phyloP scores from a whole-genome alignment of 345 rosid genomes.

The Psidium guajava region DNA sequence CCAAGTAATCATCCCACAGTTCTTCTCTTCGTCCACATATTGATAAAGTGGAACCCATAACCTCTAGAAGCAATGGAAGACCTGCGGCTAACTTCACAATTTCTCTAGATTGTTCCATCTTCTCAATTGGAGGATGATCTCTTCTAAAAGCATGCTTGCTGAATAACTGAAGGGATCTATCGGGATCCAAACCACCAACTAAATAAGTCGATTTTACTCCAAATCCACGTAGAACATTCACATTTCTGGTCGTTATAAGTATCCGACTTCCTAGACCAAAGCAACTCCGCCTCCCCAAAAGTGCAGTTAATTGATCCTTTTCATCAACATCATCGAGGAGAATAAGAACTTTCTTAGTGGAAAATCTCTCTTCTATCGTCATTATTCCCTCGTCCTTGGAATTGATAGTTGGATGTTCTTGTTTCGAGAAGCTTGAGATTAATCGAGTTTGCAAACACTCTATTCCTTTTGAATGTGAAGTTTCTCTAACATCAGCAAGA shows the following conservation, averaged over 20 bases:
- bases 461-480: background rate
- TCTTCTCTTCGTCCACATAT: background rate
- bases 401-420: background rate
- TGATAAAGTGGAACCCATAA: background rate
- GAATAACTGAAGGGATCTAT: background rate
- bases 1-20: background rate
- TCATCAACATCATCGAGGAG: conserved; percentile 1
- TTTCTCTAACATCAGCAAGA: background rate
- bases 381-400: background rate
- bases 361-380: background rate
- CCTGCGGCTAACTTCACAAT: background rate
- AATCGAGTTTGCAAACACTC: background rate
- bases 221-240: background rate
- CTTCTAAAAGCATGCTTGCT: background rate
- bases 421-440: background rate
- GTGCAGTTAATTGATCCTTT: background rate
- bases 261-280: background rate
- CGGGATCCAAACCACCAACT: background rate
- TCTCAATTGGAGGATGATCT: background rate
- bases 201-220: background rate
- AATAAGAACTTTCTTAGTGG: background rate
- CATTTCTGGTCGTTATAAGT: background rate
- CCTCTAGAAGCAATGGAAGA: background rate
- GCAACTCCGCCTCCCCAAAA: background rate
- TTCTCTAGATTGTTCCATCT: background rate